Percentiles rank a stretch among this genome's conserved stretches.
phyloP scores from a whole-genome alignment of 2,329 filamentous ascomycete species.

The Curvularia hawaiiensis region DNA sequence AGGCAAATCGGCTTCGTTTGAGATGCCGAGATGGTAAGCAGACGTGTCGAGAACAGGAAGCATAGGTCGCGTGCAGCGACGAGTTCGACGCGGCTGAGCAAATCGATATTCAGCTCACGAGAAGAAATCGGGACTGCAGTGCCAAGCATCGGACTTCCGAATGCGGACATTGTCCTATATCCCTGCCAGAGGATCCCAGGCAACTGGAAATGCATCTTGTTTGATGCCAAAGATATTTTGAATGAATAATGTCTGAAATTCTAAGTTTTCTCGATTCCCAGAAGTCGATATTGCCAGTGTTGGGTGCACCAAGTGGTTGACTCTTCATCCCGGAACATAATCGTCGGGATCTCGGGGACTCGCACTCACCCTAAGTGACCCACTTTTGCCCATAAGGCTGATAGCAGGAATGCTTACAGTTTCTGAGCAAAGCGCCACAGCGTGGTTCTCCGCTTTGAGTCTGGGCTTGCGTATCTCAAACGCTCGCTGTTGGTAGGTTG shows the following conservation, averaged over 20 bases:
- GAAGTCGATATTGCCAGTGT: neutral
- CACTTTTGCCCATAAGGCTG: conserved; percentile 10
- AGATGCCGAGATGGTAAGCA: conserved; percentile 10
- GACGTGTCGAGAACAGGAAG: conserved; percentile 6
- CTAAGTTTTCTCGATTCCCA: neutral
- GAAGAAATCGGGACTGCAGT: conserved; percentile 17
- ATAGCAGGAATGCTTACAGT: conserved; percentile 3
- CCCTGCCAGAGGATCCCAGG: neutral
- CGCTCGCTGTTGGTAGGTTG: neutral
- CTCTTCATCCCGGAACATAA: conserved; percentile 19
- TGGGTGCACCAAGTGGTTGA: neutral
- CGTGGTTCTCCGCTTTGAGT: neutral
- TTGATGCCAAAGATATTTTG: neutral
- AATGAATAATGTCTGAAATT: neutral
- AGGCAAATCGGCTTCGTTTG: conserved; percentile 11
- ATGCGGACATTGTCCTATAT: neutral
- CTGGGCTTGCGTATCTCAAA: neutral
- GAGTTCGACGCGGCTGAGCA: conserved; percentile 25
- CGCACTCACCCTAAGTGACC: conserved; percentile 11
- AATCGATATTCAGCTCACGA: conserved; percentile 17
- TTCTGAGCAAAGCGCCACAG: neutral
- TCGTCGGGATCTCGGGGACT: conserved; percentile 27
- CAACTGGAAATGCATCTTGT: neutral
- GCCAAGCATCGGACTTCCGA: conserved; percentile 3
- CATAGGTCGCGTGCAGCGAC: conserved; percentile 23